Percentiles rank a stretch among this genome's conserved stretches.
These are phyloP conservation scores for Coniochaeta hoffmannii DNA, from an alignment of 2,329 filamentous ascomycete genomes.

Conservation along the genomic window DNA sequence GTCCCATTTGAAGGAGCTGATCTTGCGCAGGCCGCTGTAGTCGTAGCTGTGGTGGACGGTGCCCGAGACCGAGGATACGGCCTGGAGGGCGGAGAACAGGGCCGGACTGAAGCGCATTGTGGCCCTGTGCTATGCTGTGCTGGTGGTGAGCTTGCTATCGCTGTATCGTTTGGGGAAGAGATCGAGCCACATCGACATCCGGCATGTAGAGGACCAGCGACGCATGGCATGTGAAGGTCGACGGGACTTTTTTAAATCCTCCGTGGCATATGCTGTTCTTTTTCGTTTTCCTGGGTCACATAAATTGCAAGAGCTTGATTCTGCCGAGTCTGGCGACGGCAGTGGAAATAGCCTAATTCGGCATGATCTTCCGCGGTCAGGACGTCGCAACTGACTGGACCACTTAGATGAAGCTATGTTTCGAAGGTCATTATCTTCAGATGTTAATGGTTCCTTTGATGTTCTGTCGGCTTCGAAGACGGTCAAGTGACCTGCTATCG, in stretches of 20 bases:
- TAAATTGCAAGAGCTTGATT: background rate
- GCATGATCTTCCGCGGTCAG: background rate
- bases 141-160: background rate
- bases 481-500: too few relatives aligned
- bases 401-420: too few relatives aligned
- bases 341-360: background rate
- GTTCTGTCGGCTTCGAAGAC: too few relatives aligned
- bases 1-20: conserved; percentile 18
- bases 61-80: background rate
- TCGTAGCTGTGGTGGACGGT: conserved; percentile 1
- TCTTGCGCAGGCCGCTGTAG: background rate
- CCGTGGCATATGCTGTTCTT: background rate
- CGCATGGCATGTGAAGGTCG: background rate
- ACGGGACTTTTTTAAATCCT: background rate
- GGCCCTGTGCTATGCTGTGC: background rate
- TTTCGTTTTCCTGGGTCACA: background rate
- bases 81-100: background rate
- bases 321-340: background rate
- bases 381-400: background rate
- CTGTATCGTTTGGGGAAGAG: background rate
- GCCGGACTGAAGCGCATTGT: background rate
- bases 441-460: too few relatives aligned
- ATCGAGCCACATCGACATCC: background rate
- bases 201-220: background rate
- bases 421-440: too few relatives aligned